Evolutionary conservation across 352 stramenopile genomes (phyloP).

Genomic region (Globisporangium polare): DNA sequence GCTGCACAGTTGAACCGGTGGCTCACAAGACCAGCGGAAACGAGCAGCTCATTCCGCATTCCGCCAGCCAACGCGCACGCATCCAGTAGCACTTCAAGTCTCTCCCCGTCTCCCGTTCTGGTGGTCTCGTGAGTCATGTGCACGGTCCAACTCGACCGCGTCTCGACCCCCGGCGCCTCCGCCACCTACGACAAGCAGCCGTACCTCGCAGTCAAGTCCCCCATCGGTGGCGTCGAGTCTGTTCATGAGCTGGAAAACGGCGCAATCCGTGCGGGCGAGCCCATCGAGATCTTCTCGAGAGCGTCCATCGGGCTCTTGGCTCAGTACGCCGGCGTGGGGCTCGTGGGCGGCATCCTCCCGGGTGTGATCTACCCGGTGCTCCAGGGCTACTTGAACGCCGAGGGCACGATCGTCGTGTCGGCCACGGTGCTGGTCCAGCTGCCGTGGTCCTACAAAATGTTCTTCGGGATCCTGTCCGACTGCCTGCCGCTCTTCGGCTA

Average conservation of each 20-base stretch:
- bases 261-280: slow-evolving; percentile 26
- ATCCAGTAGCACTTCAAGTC: background rate
- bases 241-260: slow-evolving; percentile 21
- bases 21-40: slow-evolving; percentile 3
- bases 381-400: slow-evolving; percentile 50
- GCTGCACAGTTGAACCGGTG: background rate
- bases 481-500: slow-evolving; percentile 57
- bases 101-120: background rate
- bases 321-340: slow-evolving; percentile 55
- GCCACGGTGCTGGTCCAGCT: slow-evolving; percentile 46
- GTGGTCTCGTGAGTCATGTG: slow-evolving; percentile 4
- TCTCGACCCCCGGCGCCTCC: slow-evolving; percentile 2
- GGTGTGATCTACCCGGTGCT: slow-evolving; percentile 55
- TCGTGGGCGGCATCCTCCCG: slow-evolving; percentile 42
- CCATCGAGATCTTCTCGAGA: slow-evolving; percentile 26
- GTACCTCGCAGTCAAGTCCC: slow-evolving; percentile 10
- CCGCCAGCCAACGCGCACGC: background rate
- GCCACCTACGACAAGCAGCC: slow-evolving; percentile 3
- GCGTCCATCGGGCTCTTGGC: slow-evolving; percentile 34
- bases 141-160: background rate
- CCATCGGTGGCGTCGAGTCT: background rate
- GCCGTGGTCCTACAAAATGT: slow-evolving; percentile 58
- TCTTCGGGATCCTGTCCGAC: slow-evolving; percentile 55
- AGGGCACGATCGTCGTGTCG: slow-evolving; percentile 50
- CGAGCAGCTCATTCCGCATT: slow-evolving; percentile 1